These are phyloP conservation scores for Tylopilus subfusipes DNA, from an alignment of 768 basidiomycete genomes.

Conservation along the genomic window DNA sequence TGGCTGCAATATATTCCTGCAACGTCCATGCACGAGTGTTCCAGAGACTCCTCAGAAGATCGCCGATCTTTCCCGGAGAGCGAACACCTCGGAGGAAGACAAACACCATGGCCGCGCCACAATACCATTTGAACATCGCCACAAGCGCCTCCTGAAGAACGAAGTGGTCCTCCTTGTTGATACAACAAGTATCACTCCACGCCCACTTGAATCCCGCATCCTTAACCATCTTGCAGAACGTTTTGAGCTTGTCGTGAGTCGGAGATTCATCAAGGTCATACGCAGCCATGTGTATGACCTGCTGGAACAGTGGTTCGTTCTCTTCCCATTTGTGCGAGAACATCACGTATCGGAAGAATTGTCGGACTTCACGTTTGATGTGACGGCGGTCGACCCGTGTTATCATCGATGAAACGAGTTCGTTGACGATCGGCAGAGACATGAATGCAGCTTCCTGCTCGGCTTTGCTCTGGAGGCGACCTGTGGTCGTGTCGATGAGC, in stretches of 20 bases:
- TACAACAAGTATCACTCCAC: no score
- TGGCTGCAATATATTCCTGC: slow-evolving; percentile 6
- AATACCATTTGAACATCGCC: slow-evolving; percentile 6
- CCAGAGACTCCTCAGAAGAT: background rate
- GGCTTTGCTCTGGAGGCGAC: background rate
- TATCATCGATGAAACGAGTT: background rate
- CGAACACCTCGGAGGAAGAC: slow-evolving; percentile 4
- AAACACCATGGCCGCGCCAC: background rate
- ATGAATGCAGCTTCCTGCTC: background rate
- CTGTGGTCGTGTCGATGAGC: background rate
- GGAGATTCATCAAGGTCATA: background rate
- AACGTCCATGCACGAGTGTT: slow-evolving; percentile 7
- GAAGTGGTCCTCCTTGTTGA: no score
- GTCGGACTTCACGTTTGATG: background rate
- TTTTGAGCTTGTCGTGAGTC: background rate
- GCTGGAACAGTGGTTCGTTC: background rate
- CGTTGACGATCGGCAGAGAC: background rate
- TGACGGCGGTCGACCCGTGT: background rate
- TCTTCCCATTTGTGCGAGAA: no score
- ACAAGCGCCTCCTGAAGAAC: slow-evolving; percentile 1
- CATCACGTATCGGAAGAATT: background rate
- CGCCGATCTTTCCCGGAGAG: background rate
- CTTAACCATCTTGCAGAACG: background rate
- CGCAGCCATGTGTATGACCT: background rate
- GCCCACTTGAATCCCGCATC: background rate